These are phyloP conservation scores for Lentinula raphanica DNA, from an alignment of 768 basidiomycete species.

Conservation along the genomic window DNA sequence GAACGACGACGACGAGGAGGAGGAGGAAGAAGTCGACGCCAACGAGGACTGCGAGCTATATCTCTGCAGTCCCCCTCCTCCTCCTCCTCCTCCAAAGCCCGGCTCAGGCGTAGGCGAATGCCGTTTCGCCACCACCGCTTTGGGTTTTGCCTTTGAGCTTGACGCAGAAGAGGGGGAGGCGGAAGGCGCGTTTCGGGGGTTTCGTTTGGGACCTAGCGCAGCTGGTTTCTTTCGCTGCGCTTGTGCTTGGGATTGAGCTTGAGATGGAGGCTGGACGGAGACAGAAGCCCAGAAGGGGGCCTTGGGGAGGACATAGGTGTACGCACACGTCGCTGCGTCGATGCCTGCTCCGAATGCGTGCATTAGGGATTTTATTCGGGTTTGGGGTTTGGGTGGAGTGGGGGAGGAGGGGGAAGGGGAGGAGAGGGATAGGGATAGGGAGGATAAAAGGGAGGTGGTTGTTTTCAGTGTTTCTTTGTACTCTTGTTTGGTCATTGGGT, in stretches of 20 bases:
- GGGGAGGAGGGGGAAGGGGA: not conserved
- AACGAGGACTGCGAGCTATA: not conserved
- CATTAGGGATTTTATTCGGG: not conserved
- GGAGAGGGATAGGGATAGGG: not conserved
- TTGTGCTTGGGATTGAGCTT: no score
- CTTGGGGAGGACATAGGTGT: conserved; percentile 2
- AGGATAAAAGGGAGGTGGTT: not conserved
- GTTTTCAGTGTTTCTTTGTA: no score
- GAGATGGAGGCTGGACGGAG: no score
- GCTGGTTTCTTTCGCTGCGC: not conserved
- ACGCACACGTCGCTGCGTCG: conserved; percentile 4
- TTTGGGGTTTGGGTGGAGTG: not conserved
- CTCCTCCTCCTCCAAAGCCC: not conserved
- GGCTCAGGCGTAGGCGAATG: no score
- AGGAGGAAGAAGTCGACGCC: not conserved
- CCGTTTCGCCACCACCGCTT: not conserved
- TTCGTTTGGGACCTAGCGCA: not conserved
- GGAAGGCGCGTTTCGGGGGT: not conserved
- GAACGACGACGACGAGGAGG: not conserved
- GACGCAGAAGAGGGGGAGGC: not conserved
- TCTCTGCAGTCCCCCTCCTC: not conserved
- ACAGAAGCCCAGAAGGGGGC: conserved; percentile 1
- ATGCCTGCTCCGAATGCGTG: not conserved
- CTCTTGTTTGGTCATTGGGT: no score
- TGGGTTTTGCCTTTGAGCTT: not conserved